Evolutionary conservation across 148 eudicot species (phyloP), one percentile per base, ranked within the genome.

Genomic region (Dysphania ambrosioides): DNA sequence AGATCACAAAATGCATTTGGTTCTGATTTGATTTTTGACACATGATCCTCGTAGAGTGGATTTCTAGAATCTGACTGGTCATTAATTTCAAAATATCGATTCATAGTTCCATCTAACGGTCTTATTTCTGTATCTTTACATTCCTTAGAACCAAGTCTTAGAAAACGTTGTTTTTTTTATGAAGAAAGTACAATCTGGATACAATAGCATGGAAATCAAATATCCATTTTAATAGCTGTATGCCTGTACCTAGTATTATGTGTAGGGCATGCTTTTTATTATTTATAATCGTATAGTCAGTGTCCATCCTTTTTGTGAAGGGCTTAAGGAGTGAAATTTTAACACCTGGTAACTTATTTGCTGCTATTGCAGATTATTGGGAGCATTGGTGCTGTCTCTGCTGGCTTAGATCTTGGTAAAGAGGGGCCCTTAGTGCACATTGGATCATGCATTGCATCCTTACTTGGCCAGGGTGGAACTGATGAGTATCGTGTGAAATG

Each of bases 391-490:
- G 98, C 92, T 6, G 98, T 93, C 24, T 84, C 98, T 38, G 97
- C 97, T 35, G 88, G 92, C 31, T 71, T 93, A 36, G 97, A 89
- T 71, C 82, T 93, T 6, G 98, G 98, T 18, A 93, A 93, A 88
- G 98, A 90, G 82, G 98, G 97, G 32, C 96, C 98, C 2, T 56
- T 91, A 78, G 96, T 89, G 40, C 97, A 91, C 78, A 89, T 88
- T 26, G 97, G 97, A n/a, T 23, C 79, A 73, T 93, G 97, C 85
- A 86, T 91, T 49, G 92, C 97, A 36, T 86, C 92, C 23, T 80
- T 93, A 70, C 83, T 93, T n/a, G 98, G 97, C 9, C 98, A 93
- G 76, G 94, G 98, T 41, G 98, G 98, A 13, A 84, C 97, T 5
- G 88, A 88, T 35, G 89, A 89, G 73, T 75, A 91, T 77, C 90